These are phyloP conservation scores for Martiniozyma abietophila DNA, from an alignment of 805 yeast genomes.

Conservation along the genomic window DNA sequence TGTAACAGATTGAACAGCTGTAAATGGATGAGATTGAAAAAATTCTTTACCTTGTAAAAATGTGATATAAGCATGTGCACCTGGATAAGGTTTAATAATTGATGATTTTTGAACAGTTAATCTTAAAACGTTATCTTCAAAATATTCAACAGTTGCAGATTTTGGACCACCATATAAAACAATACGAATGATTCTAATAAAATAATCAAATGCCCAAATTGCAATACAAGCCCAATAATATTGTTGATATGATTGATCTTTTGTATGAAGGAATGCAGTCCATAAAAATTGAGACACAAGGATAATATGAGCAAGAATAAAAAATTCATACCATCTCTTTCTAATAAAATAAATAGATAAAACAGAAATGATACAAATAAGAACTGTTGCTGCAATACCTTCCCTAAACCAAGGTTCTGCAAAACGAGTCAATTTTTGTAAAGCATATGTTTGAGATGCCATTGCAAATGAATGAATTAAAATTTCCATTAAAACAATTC, in stretches of 20 bases:
- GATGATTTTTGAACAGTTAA: constrained; percentile 39
- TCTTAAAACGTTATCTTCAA: constrained; percentile 40
- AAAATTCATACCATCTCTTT: constrained; percentile 48
- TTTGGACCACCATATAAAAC: constrained; percentile 29
- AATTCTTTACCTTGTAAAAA: constrained; percentile 42
- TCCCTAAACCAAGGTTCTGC: constrained; percentile 21
- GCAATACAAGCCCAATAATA: constrained; percentile 32
- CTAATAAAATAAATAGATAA: constrained; percentile 34
- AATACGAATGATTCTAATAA: constrained; percentile 34
- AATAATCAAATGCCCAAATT: constrained; percentile 47
- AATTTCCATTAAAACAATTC: constrained; percentile 33
- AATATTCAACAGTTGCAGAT: constrained; percentile 24
- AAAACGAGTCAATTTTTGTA: constrained; percentile 21
- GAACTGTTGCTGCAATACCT: constrained; percentile 31
- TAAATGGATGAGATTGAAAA: constrained; percentile 59
- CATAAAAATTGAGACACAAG: constrained; percentile 45
- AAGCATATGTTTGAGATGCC: constrained; percentile 18
- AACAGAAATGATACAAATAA: constrained; percentile 10
- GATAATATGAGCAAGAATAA: constrained; percentile 48
- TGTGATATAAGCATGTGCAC: constrained; percentile 51
- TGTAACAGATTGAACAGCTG: constrained; percentile 34
- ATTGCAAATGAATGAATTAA: constrained; percentile 35
- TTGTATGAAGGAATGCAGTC: constrained; percentile 53
- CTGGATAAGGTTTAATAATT: constrained; percentile 45
- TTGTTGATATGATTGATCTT: constrained; percentile 23